phyloP scores from a whole-genome alignment of 2,329 filamentous ascomycete species.

The Cercospora zeina region DNA sequence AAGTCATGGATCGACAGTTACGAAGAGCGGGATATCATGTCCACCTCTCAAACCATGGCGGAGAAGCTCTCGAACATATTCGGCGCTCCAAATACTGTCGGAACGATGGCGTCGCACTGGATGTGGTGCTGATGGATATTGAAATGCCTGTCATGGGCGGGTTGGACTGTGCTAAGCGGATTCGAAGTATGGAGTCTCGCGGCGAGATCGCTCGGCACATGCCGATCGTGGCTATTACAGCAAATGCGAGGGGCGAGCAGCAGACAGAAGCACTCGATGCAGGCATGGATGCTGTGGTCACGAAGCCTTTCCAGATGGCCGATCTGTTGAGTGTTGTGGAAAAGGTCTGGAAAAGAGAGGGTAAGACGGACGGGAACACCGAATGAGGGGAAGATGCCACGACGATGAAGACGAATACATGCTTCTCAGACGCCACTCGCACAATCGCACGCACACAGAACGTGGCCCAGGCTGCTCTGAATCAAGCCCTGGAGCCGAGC shows the following conservation, averaged over 20 bases:
- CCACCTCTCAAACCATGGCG: slow-evolving; percentile 33
- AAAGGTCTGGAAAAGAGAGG: slow-evolving; percentile 12
- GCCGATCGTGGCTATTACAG: slow-evolving; percentile 74
- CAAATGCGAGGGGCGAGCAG: slow-evolving; percentile 63
- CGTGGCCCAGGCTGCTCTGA: slow-evolving; percentile 8
- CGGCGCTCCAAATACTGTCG: slow-evolving; percentile 17
- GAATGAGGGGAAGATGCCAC: neutral
- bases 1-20: slow-evolving; percentile 32
- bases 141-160: slow-evolving; percentile 40
- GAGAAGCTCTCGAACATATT: slow-evolving; percentile 34
- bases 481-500: slow-evolving; percentile 15
- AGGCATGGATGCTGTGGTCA: slow-evolving; percentile 65
- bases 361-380: neutral
- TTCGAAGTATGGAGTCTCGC: slow-evolving; percentile 39
- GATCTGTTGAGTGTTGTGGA: slow-evolving; percentile 51
- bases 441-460: neutral
- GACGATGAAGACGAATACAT: neutral
- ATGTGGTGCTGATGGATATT: slow-evolving; percentile 37
- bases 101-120: slow-evolving; percentile 17
- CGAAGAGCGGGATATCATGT: slow-evolving; percentile 29
- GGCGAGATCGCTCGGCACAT: slow-evolving; percentile 58
- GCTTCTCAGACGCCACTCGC: neutral
- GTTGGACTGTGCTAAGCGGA: slow-evolving; percentile 32
- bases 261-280: slow-evolving; percentile 62
- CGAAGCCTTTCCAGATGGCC: slow-evolving; percentile 41